A percentile compares a stretch with the other conserved stretches of the same genome.
Evolutionary conservation across 2,329 filamentous ascomycete species (phyloP).

Genomic region (Coniochaeta pulveracea): DNA sequence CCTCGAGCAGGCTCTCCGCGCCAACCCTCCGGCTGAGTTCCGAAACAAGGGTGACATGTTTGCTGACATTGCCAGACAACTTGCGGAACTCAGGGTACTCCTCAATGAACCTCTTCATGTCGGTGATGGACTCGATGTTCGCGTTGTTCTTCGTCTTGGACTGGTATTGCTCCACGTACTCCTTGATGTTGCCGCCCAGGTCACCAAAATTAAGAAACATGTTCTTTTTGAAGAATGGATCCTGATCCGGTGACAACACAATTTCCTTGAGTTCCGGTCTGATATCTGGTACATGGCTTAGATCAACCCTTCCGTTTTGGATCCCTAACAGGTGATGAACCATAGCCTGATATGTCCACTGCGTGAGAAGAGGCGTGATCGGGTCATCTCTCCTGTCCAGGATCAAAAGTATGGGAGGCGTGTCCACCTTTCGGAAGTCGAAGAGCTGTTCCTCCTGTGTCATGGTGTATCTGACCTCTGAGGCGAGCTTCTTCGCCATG

Average conservation of each 20-base stretch:
- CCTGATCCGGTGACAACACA: constrained; percentile 90
- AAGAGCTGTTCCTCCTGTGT: constrained; percentile 95
- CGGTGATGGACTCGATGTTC: constrained; percentile 91
- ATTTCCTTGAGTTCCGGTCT: constrained; percentile 86
- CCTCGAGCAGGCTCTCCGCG: constrained; percentile 79
- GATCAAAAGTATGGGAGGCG: constrained; percentile 81
- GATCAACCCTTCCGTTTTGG: constrained; percentile 84
- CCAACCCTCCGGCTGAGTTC: constrained; percentile 84
- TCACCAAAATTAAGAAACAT: constrained; percentile 99
- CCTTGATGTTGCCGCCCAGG: constrained; percentile 89
- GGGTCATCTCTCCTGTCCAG: constrained; percentile 90
- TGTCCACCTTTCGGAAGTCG: constrained; percentile 91
- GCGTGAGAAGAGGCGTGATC: constrained; percentile 84
- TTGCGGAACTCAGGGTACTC: constrained; percentile 98
- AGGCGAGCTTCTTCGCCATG: constrained; percentile 83
- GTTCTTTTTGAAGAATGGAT: constrained; percentile 97
- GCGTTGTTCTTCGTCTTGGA: constrained; percentile 93
- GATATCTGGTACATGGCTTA: constrained; percentile 74
- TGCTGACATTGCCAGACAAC: constrained; percentile 94
- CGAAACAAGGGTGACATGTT: constrained; percentile 91
- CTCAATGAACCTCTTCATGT: constrained; percentile 99
- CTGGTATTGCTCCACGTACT: constrained; percentile 97
- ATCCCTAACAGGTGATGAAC: constrained; percentile 94
- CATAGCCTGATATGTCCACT: constrained; percentile 99
- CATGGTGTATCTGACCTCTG: constrained; percentile 83